phyloP scores from a whole-genome alignment of 2,329 filamentous ascomycete species.

The Fusarium sp. region DNA sequence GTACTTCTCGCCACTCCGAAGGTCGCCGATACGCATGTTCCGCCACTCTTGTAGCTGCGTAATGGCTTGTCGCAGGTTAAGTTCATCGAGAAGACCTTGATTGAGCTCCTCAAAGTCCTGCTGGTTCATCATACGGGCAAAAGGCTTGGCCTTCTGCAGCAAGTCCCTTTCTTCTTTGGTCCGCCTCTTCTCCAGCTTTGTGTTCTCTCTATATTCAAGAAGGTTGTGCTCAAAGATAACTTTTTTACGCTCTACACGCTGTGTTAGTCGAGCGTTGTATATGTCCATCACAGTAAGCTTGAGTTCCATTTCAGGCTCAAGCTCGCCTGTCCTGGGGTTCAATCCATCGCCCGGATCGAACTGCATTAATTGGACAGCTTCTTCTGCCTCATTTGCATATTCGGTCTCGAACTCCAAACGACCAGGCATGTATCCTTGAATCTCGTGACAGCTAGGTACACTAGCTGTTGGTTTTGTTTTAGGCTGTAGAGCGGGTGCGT shows the following conservation, averaged over 20 bases:
- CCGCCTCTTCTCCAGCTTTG: conserved; percentile 88
- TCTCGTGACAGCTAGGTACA: conserved; percentile 95
- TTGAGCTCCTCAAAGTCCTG: conserved; percentile 88
- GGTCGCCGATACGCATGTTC: conserved; percentile 80
- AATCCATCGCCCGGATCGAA: conserved; percentile 96
- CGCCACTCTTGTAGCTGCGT: conserved; percentile 94
- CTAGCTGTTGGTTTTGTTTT: conserved; percentile 97
- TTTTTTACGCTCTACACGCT: conserved; percentile 93
- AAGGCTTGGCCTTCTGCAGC: conserved; percentile 92
- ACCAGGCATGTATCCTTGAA: conserved; percentile 98
- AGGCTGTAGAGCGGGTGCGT: conserved; percentile 81
- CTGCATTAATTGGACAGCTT: conserved; percentile 97
- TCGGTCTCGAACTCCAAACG: conserved; percentile 97
- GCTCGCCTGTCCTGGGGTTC: conserved; percentile 82
- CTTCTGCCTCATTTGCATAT: conserved; percentile 96
- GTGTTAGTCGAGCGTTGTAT: conserved; percentile 91
- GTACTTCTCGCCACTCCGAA: conserved; percentile 89
- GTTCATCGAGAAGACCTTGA: conserved; percentile 86
- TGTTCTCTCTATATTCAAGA: conserved; percentile 93
- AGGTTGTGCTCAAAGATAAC: conserved; percentile 96
- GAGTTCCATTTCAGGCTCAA: conserved; percentile 95
- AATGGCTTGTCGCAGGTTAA: conserved; percentile 91
- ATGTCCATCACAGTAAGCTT: conserved; percentile 99
- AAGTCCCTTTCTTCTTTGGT: conserved; percentile 95
- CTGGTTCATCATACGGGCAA: conserved; percentile 95